Percentiles rank a stretch among this genome's conserved stretches.
Evolutionary conservation across 2,329 filamentous ascomycete genomes (phyloP).

Genomic region (Beauveria pseudobassiana): DNA sequence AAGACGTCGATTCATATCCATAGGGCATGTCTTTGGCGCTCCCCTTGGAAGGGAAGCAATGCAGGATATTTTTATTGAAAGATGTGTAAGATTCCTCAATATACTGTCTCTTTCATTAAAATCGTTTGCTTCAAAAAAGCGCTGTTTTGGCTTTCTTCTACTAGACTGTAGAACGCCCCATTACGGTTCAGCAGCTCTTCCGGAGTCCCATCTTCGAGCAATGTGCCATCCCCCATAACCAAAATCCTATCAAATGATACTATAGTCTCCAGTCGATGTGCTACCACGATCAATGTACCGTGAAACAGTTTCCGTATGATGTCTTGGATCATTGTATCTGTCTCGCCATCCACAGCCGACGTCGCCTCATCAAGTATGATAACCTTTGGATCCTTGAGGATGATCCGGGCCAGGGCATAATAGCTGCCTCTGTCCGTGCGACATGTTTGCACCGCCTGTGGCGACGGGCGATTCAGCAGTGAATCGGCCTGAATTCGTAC

Average conservation of each 20-base stretch:
- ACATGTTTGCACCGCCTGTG: neutral
- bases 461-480: neutral
- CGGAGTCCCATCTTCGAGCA: neutral
- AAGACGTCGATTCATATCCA: neutral
- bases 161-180: neutral
- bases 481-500: neutral
- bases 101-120: neutral
- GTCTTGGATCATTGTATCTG: neutral
- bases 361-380: slow-evolving; percentile 7
- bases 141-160: neutral
- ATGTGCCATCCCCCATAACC: neutral
- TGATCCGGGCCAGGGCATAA: slow-evolving; percentile 3
- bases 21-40: neutral
- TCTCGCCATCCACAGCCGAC: slow-evolving; percentile 2
- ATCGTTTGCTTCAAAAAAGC: neutral
- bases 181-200: neutral
- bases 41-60: neutral
- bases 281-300: neutral
- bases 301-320: neutral
- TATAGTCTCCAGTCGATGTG: neutral
- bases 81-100: neutral
- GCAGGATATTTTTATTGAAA: neutral
- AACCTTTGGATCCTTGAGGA: neutral
- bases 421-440: slow-evolving; percentile 2
- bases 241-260: neutral